phyloP scores from a whole-genome alignment of 2,329 filamentous ascomycete genomes.

The Dichotomopilus funicola region DNA sequence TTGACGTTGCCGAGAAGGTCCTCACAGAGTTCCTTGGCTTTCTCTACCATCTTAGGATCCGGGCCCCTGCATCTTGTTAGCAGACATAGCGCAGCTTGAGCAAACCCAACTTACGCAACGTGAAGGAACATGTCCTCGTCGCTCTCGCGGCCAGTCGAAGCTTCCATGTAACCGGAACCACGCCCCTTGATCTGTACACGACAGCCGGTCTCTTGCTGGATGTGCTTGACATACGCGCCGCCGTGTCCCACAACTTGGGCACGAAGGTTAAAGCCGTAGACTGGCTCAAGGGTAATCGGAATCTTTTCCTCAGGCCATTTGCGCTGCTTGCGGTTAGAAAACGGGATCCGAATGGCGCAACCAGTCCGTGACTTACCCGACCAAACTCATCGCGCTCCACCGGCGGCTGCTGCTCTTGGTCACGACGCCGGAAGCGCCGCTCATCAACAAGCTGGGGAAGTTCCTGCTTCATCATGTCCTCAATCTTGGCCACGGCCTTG shows the following conservation, averaged over 20 bases:
- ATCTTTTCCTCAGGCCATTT: conserved; percentile 99
- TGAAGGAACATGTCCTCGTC: conserved; percentile 97
- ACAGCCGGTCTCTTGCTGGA: conserved; percentile 90
- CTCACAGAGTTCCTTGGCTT: conserved; percentile 81
- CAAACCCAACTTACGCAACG: conserved; percentile 63
- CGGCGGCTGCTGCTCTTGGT: conserved; percentile 50
- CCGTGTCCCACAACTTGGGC: conserved; percentile 94
- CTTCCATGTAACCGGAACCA: conserved; percentile 89
- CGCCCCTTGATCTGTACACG: conserved; percentile 97
- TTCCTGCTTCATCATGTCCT: conserved; percentile 94
- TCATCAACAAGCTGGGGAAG: conserved; percentile 94
- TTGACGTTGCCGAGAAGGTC: conserved; percentile 82
- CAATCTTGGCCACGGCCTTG: conserved; percentile 76
- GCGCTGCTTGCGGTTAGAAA: conserved; percentile 48
- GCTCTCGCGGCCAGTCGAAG: conserved; percentile 79
- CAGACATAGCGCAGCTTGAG: background rate
- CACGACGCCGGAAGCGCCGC: conserved; percentile 33
- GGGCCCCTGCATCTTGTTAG: conserved; percentile 60
- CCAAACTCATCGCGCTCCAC: conserved; percentile 87
- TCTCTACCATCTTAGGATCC: conserved; percentile 76
- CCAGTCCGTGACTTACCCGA: conserved; percentile 50
- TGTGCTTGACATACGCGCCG: conserved; percentile 95
- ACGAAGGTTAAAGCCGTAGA: conserved; percentile 90
- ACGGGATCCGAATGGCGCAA: conserved; percentile 10
- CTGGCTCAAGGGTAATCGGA: conserved; percentile 79